These are phyloP conservation scores for Metarhizium humberi DNA, from an alignment of 2,329 filamentous ascomycete species.

Conservation along the genomic window DNA sequence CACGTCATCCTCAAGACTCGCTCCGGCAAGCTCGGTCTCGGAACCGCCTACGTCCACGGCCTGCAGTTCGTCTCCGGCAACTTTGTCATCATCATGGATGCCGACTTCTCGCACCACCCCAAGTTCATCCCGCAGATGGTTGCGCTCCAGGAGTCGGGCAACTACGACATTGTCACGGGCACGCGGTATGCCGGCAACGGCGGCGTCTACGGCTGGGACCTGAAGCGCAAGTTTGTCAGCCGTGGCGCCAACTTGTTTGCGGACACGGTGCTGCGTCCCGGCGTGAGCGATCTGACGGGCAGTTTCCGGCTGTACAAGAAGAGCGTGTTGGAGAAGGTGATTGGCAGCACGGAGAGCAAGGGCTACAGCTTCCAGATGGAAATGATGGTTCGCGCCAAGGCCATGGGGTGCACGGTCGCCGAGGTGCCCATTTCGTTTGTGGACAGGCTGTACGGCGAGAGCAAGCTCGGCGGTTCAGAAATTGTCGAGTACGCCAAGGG, in stretches of 20 bases:
- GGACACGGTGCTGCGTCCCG: conserved; percentile 84
- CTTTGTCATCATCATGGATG: conserved; percentile 99
- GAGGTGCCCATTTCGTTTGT: conserved; percentile 97
- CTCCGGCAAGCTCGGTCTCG: conserved; percentile 91
- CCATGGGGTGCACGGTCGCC: conserved; percentile 85
- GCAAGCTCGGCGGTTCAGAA: conserved; percentile 88
- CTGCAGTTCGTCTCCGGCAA: conserved; percentile 85
- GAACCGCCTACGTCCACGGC: conserved; percentile 92
- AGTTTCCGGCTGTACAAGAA: conserved; percentile 95
- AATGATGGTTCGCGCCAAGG: conserved; percentile 96
- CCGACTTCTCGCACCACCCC: conserved; percentile 97
- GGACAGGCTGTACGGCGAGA: conserved; percentile 89
- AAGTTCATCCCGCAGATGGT: conserved; percentile 98
- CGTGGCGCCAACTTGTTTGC: conserved; percentile 91
- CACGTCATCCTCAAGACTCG: conserved; percentile 81
- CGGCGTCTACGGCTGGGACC: conserved; percentile 93
- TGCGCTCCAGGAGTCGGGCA: conserved; percentile 59
- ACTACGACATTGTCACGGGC: conserved; percentile 95
- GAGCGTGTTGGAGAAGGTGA: conserved; percentile 79
- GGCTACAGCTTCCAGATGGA: conserved; percentile 99
- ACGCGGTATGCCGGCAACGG: conserved; percentile 85
- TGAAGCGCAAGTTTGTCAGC: conserved; percentile 78
- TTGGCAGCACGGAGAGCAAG: conserved; percentile 84
- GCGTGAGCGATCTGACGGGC: conserved; percentile 91
- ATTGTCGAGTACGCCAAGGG: conserved; percentile 95